Percentiles rank a stretch among this genome's conserved stretches.
These are phyloP conservation scores for Yamadazyma songkhlaensis DNA, from an alignment of 1,139 yeast genomes.

Conservation along the genomic window DNA sequence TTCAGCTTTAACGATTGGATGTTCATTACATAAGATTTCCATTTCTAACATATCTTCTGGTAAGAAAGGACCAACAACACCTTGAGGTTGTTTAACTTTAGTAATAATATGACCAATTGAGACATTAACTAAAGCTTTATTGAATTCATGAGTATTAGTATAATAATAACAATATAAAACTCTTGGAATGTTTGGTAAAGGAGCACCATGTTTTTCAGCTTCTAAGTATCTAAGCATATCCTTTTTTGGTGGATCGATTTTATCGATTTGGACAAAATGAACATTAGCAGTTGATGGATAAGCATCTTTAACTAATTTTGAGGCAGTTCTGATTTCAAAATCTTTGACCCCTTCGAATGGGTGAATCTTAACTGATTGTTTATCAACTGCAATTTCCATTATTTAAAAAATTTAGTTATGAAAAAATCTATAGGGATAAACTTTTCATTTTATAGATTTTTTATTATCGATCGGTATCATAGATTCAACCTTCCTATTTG, in stretches of 20 bases:
- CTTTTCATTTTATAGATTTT: neutral
- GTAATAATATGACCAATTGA: slow-evolving; percentile 63
- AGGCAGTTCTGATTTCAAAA: slow-evolving; percentile 60
- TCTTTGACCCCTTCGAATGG: slow-evolving; percentile 71
- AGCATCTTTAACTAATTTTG: slow-evolving; percentile 61
- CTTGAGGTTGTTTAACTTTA: slow-evolving; percentile 54
- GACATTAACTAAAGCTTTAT: slow-evolving; percentile 73
- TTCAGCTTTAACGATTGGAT: slow-evolving; percentile 62
- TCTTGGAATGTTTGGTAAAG: slow-evolving; percentile 60
- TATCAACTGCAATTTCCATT: slow-evolving; percentile 3
- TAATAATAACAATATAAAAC: slow-evolving; percentile 67
- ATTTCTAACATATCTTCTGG: slow-evolving; percentile 63
- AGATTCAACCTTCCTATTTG: slow-evolving; percentile 11
- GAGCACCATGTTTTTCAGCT: slow-evolving; percentile 62
- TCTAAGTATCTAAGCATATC: slow-evolving; percentile 67
- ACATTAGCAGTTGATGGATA: slow-evolving; percentile 47
- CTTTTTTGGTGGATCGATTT: slow-evolving; percentile 79
- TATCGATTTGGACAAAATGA: slow-evolving; percentile 72
- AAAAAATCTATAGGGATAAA: neutral
- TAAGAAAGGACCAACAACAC: slow-evolving; percentile 71
- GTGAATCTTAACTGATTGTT: slow-evolving; percentile 23
- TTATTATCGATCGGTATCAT: neutral
- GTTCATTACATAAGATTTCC: slow-evolving; percentile 49
- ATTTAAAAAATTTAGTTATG: neutral
- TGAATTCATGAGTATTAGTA: slow-evolving; percentile 53